phyloP scores from a whole-genome alignment of 2,329 filamentous ascomycete genomes.

The Endoconidiophora laricicola region DNA sequence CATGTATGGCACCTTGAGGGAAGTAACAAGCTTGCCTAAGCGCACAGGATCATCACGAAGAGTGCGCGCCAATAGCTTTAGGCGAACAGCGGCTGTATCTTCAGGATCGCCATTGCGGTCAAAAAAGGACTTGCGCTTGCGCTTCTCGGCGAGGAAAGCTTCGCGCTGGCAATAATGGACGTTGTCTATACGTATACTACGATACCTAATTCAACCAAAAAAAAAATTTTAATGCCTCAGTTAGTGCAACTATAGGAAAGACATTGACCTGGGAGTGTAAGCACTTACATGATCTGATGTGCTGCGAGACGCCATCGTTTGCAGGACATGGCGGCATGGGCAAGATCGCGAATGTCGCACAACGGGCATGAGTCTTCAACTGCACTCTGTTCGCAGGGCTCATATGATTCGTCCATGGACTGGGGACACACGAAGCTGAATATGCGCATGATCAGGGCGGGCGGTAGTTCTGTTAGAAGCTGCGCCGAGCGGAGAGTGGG shows the following conservation, averaged over 20 bases:
- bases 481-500: constrained; percentile 21
- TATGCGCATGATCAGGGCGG: constrained; percentile 56
- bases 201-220: constrained; percentile 41
- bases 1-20: constrained; percentile 88
- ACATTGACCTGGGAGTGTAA: neutral
- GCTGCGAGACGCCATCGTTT: constrained; percentile 49
- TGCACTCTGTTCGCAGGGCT: constrained; percentile 66
- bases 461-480: constrained; percentile 40
- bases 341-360: constrained; percentile 78
- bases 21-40: constrained; percentile 54
- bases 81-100: constrained; percentile 58
- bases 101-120: constrained; percentile 64
- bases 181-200: constrained; percentile 78
- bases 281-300: constrained; percentile 42
- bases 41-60: constrained; percentile 58
- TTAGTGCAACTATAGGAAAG: neutral
- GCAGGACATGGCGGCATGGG: constrained; percentile 60
- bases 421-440: constrained; percentile 77
- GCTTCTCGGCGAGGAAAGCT: constrained; percentile 59
- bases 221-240: neutral
- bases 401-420: constrained; percentile 57
- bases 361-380: constrained; percentile 75
- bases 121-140: constrained; percentile 57
- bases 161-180: constrained; percentile 91
- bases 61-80: constrained; percentile 65